Evolutionary conservation across 1,284 basidiomycete genomes (phyloP).

Genomic region (Phylloporus sp.): DNA sequence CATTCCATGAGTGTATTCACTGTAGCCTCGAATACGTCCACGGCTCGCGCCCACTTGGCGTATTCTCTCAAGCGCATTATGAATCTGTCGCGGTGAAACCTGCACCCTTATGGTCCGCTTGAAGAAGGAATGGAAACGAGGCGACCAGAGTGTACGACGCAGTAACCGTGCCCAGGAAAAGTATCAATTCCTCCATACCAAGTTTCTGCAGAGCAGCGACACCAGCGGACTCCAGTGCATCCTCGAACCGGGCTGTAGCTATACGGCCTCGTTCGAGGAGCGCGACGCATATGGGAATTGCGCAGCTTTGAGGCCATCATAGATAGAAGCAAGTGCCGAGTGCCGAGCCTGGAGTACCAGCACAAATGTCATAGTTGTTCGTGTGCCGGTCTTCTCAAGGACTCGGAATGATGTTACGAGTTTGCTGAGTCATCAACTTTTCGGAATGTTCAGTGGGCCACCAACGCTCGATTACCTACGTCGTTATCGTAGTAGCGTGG

Average conservation of each 20-base stretch:
- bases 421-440: conserved; percentile 29
- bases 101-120: conserved; percentile 71
- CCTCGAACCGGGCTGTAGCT: too few species aligned
- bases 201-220: conserved; percentile 80
- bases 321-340: conserved; percentile 79
- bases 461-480: too few species aligned
- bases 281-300: conserved; percentile 74
- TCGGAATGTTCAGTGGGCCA: too few species aligned
- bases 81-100: conserved; percentile 96
- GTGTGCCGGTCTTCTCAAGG: conserved; percentile 24
- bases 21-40: conserved; percentile 85
- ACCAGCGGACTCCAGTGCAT: conserved; percentile 95
- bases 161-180: conserved; percentile 87
- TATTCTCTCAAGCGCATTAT: conserved; percentile 81
- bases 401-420: neutral
- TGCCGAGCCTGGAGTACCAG: conserved; percentile 85
- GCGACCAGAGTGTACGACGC: conserved; percentile 74
- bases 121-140: conserved; percentile 92
- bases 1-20: conserved; percentile 79
- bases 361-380: conserved; percentile 78
- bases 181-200: conserved; percentile 91
- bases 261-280: conserved; percentile 93
- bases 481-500: too few species aligned
- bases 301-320: conserved; percentile 51
- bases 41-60: conserved; percentile 65